Evolutionary conservation across 768 basidiomycete genomes (phyloP).

Genomic region (Lactifluus volemus): DNA sequence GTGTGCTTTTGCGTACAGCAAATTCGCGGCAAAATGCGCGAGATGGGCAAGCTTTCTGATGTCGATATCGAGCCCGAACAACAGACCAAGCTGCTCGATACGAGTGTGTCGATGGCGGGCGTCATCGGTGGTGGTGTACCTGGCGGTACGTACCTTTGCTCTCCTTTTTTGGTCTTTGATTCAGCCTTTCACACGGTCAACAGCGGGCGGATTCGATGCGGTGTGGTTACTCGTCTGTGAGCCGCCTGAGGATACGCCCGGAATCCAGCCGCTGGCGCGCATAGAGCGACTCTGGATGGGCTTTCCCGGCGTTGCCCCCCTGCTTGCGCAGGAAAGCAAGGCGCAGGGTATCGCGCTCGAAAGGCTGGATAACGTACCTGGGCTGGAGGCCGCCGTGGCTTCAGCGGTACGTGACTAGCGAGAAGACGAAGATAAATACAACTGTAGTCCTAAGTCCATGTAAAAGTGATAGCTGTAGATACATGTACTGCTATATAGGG

Average conservation of each 20-base stretch:
- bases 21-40: slow-evolving; percentile 72
- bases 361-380: slow-evolving; percentile 33
- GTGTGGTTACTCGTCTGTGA: slow-evolving; percentile 87
- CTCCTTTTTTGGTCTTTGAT: not conserved
- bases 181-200: not conserved
- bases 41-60: slow-evolving; percentile 67
- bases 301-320: slow-evolving; percentile 62
- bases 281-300: slow-evolving; percentile 62
- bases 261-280: slow-evolving; percentile 41
- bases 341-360: slow-evolving; percentile 61
- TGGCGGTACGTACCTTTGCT: slow-evolving; percentile 56
- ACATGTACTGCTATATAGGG: slow-evolving; percentile 3
- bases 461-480: slow-evolving; percentile 13
- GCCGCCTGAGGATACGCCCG: slow-evolving; percentile 34
- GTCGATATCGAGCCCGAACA: slow-evolving; percentile 88
- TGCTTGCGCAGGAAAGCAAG: slow-evolving; percentile 61
- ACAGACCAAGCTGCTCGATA: slow-evolving; percentile 78
- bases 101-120: slow-evolving; percentile 67
- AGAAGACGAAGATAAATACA: not conserved
- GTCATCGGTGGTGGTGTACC: slow-evolving; percentile 94
- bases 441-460: slow-evolving; percentile 1
- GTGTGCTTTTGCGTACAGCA: slow-evolving; percentile 34
- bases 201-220: slow-evolving; percentile 97
- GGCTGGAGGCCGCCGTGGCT: slow-evolving; percentile 9
- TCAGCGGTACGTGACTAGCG: not conserved